Conservation (phyloP, 257 asterid genomes). For the Nicotiana obtusifolia region DNA sequence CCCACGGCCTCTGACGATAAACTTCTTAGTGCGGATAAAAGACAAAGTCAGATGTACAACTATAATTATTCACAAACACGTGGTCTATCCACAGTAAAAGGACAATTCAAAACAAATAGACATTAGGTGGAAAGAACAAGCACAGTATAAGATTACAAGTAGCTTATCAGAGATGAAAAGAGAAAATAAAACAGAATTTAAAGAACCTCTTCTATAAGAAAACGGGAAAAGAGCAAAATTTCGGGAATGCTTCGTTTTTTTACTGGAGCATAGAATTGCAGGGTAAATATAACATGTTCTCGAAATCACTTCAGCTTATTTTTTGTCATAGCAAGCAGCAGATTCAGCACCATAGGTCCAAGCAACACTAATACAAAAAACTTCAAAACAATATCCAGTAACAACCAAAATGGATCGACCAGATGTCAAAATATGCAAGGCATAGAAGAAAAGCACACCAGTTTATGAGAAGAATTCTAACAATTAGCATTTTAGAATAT, state of each 20-base stretch:
- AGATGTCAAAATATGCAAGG: background rate
- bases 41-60: background rate
- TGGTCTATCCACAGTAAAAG: background rate
- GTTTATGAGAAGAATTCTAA: background rate
- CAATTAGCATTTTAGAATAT: background rate
- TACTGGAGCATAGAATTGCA: slow-evolving; percentile 4
- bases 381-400: background rate
- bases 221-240: background rate
- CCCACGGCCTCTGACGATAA: background rate
- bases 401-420: background rate
- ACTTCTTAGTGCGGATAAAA: background rate
- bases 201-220: background rate
- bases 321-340: background rate
- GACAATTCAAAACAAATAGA: background rate
- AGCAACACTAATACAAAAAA: background rate
- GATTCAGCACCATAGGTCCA: background rate
- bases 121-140: background rate
- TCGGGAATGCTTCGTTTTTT: background rate
- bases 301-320: background rate
- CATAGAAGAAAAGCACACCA: background rate
- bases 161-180: background rate
- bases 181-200: background rate
- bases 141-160: background rate
- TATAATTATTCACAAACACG: background rate
- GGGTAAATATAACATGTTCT: background rate